These are phyloP conservation scores for Pichia gijzeniarum DNA, from an alignment of 805 yeast genomes.

Conservation along the genomic window DNA sequence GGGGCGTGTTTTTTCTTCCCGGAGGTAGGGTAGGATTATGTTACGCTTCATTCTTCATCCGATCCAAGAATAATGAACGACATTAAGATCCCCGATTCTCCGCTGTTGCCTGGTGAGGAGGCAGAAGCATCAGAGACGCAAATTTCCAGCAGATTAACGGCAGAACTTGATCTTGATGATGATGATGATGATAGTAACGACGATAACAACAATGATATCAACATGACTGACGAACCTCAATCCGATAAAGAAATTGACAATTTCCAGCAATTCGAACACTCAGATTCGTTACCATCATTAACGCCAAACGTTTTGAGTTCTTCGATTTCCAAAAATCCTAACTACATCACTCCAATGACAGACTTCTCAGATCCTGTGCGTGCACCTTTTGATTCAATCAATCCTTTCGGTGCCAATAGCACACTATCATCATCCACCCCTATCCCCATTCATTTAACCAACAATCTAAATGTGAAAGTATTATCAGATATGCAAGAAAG, in stretches of 20 bases:
- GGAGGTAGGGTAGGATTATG: no score
- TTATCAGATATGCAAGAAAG: constrained; percentile 48
- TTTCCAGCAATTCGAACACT: constrained; percentile 13
- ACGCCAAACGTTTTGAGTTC: constrained; percentile 3
- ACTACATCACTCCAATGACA: constrained; percentile 8
- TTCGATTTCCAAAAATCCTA: constrained; percentile 3
- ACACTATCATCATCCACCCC: constrained; percentile 22
- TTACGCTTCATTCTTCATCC: no score
- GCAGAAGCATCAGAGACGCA: constrained; percentile 1
- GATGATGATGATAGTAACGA: constrained; percentile 16
- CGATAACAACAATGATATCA: constrained; percentile 15
- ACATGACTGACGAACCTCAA: not conserved
- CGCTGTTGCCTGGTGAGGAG: constrained; percentile 1
- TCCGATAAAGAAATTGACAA: constrained; percentile 8
- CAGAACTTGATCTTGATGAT: constrained; percentile 12
- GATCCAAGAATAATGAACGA: not conserved
- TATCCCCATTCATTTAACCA: constrained; percentile 12
- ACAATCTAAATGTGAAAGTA: constrained; percentile 7
- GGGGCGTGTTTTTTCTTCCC: no score
- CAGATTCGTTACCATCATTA: constrained; percentile 5
- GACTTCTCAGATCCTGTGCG: constrained; percentile 21
- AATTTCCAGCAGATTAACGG: constrained; percentile 10
- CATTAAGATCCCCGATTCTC: constrained; percentile 4
- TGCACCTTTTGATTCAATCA: constrained; percentile 18
- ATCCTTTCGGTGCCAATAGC: constrained; percentile 27